A percentile compares a stretch with the other conserved stretches of the same genome.
Evolutionary conservation across 306 rosid genomes (phyloP).

Genomic region (Carpinus viminea): DNA sequence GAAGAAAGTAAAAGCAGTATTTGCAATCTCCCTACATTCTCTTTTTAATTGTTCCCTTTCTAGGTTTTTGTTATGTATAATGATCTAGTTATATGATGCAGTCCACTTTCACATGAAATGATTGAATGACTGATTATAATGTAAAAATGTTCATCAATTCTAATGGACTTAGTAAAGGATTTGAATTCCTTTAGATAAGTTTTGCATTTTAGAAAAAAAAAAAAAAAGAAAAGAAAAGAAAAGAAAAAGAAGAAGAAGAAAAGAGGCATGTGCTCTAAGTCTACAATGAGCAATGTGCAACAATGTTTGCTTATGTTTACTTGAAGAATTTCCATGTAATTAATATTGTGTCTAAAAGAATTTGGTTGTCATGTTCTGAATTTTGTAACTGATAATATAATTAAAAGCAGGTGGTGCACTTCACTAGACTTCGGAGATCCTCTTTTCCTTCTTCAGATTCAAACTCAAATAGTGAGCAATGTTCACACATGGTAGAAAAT

Average conservation of each 20-base stretch:
- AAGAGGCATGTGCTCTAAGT: too few species aligned
- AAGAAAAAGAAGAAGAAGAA: too few species aligned
- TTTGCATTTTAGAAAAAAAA: background rate
- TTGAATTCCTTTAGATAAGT: background rate
- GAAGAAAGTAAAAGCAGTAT: background rate
- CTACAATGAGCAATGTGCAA: background rate
- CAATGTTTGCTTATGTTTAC: background rate
- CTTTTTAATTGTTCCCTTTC: background rate
- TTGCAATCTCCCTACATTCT: background rate
- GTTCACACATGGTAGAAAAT: conserved; percentile 69
- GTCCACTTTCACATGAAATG: background rate
- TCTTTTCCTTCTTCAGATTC: conserved; percentile 52
- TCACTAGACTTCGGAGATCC: conserved; percentile 70
- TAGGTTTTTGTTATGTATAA: background rate
- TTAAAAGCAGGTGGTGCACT: conserved; percentile 64
- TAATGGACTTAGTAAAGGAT: too few species aligned
- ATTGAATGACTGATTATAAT: too few species aligned
- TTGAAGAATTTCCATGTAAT: background rate
- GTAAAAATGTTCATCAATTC: too few species aligned
- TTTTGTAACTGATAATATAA: background rate
- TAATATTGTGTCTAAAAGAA: background rate
- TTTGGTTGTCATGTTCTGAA: background rate
- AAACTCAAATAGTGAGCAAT: conserved; percentile 16
- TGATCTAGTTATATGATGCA: background rate
- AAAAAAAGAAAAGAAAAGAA: too few species aligned